A percentile compares a stretch with the other conserved stretches of the same genome.
Conservation (phyloP, 352 stramenopile species). For the Blastocystis sp. region DNA sequence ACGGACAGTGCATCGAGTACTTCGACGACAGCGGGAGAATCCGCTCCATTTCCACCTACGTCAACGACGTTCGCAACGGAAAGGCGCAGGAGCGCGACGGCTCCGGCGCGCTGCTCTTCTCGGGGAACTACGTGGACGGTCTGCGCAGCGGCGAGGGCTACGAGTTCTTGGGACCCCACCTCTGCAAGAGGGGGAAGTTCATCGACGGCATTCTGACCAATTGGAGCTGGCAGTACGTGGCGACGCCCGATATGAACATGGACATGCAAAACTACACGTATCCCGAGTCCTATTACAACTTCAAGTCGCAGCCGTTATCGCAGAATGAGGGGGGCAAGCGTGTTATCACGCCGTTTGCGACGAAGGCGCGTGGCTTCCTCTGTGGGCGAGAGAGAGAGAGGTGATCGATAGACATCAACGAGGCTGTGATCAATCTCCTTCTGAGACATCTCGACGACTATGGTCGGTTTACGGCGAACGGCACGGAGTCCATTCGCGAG, state of each 20-base stretch:
- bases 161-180: slow-evolving; percentile 18
- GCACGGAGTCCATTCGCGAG: not conserved
- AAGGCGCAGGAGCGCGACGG: not conserved
- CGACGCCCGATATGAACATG: not conserved
- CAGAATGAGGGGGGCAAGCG: not conserved
- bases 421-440: not conserved
- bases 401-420: slow-evolving; percentile 12
- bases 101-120: not conserved
- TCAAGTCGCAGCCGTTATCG: not conserved
- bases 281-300: not conserved
- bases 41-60: not conserved
- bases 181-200: not conserved
- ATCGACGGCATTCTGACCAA: not conserved
- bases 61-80: not conserved
- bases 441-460: not conserved
- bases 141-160: not conserved
- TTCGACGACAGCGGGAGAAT: not conserved
- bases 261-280: not conserved
- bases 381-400: not conserved
- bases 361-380: not conserved
- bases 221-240: not conserved
- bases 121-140: not conserved
- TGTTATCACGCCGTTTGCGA: not conserved
- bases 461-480: not conserved
- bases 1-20: not conserved